phyloP scores from a whole-genome alignment of 2,329 filamentous ascomycete genomes.

The Clonostachys byssicola region DNA sequence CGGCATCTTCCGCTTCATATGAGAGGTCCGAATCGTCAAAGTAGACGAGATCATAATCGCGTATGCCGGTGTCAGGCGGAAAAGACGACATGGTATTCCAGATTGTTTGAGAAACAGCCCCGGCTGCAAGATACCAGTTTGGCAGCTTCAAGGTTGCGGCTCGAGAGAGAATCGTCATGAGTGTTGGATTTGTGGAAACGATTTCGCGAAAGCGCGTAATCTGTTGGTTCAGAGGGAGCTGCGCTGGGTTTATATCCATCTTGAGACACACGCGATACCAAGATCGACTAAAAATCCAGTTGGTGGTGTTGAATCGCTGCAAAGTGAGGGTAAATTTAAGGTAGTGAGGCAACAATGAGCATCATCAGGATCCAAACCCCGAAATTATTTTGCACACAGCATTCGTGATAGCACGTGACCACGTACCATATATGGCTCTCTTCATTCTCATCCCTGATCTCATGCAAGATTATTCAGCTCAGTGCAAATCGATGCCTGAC shows the following conservation, averaged over 20 bases:
- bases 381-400: too few species aligned
- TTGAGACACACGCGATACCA: too few species aligned
- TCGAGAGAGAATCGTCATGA: slow-evolving; percentile 16
- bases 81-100: slow-evolving; percentile 23
- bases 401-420: too few species aligned
- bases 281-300: too few species aligned
- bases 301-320: too few species aligned
- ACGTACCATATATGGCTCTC: too few species aligned
- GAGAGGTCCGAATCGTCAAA: slow-evolving; percentile 24
- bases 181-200: slow-evolving; percentile 18
- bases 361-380: too few species aligned
- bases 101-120: slow-evolving; percentile 28
- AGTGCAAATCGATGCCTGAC: too few species aligned
- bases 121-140: slow-evolving; percentile 22
- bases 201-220: slow-evolving; percentile 11
- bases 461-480: too few species aligned
- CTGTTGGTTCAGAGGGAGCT: slow-evolving; percentile 17
- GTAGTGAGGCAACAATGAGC: too few species aligned
- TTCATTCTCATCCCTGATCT: too few species aligned
- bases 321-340: too few species aligned
- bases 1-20: slow-evolving; percentile 26
- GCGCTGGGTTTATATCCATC: background rate
- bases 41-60: slow-evolving; percentile 30
- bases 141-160: slow-evolving; percentile 17
- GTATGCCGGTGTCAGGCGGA: slow-evolving; percentile 22